Conservation (phyloP, 2,329 filamentous ascomycete species). For the Fusarium sp. region DNA sequence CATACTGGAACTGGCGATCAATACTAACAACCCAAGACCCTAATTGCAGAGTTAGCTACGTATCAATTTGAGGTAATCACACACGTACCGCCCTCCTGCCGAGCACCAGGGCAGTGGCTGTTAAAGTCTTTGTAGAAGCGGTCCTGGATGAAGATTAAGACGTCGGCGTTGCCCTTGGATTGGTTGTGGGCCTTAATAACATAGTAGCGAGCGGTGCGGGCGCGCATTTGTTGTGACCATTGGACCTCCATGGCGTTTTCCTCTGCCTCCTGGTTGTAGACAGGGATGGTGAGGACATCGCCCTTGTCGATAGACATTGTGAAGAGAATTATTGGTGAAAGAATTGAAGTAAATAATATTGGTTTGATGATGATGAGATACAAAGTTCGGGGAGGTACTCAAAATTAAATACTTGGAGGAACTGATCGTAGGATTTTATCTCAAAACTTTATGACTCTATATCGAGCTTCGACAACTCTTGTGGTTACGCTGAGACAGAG, state of each 20-base stretch:
- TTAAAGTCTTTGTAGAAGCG: slow-evolving; percentile 19
- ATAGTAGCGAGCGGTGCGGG: slow-evolving; percentile 28
- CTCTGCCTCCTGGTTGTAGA: slow-evolving; percentile 22
- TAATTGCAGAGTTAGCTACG: accelerated
- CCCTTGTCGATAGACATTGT: slow-evolving; percentile 26
- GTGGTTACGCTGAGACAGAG: background rate
- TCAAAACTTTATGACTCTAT: background rate
- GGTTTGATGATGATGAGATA: background rate
- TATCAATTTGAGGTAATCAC: accelerated
- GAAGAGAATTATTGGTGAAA: no score
- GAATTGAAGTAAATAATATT: background rate
- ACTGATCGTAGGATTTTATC: accelerated
- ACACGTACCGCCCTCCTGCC: slow-evolving; percentile 22
- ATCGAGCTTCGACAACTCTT: accelerated
- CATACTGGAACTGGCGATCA: slow-evolving; percentile 33
- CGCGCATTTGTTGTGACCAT: slow-evolving; percentile 26
- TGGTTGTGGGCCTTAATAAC: slow-evolving; percentile 25
- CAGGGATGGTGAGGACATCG: slow-evolving; percentile 19
- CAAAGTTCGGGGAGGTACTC: accelerated
- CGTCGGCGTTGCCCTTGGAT: slow-evolving; percentile 16
- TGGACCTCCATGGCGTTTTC: slow-evolving; percentile 13
- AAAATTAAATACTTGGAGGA: no score
- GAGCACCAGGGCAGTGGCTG: slow-evolving; percentile 11
- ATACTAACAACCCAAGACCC: slow-evolving; percentile 23
- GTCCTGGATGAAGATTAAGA: slow-evolving; percentile 32